Evolutionary conservation across 768 basidiomycete genomes (phyloP).

Genomic region (Serendipita sp.): DNA sequence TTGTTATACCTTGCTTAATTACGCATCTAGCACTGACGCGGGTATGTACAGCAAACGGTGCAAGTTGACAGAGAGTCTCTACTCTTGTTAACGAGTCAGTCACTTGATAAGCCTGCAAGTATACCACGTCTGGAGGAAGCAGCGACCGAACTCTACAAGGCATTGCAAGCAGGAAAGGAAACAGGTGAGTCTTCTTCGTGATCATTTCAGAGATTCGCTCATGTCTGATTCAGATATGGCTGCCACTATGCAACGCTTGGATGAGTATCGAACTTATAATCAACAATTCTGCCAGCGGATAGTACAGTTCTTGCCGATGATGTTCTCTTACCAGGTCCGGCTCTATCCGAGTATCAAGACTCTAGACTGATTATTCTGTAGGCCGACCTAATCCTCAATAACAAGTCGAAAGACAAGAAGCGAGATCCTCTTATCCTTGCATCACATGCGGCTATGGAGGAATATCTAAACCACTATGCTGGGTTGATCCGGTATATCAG

Average conservation of each 20-base stretch:
- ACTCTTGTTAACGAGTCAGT: constrained; percentile 70
- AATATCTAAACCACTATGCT: constrained; percentile 72
- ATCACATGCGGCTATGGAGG: constrained; percentile 57
- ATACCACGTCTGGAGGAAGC: constrained; percentile 70
- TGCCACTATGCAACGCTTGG: constrained; percentile 82
- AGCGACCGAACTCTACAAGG: constrained; percentile 84
- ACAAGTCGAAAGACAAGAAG: constrained; percentile 29
- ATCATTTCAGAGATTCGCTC: neutral
- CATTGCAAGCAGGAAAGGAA: constrained; percentile 76
- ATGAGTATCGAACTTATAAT: constrained; percentile 83
- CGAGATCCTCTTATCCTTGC: constrained; percentile 28
- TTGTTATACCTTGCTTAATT: constrained; percentile 16
- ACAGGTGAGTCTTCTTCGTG: constrained; percentile 37
- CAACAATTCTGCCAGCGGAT: constrained; percentile 86
- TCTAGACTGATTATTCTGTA: constrained; percentile 18
- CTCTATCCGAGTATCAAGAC: neutral
- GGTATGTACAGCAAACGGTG: constrained; percentile 59
- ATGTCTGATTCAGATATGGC: constrained; percentile 59
- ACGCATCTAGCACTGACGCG: neutral
- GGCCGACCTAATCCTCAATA: constrained; percentile 54
- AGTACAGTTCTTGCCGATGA: constrained; percentile 76
- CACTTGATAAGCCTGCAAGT: constrained; percentile 62
- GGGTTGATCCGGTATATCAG: constrained; percentile 85
- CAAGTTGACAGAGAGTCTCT: constrained; percentile 75
- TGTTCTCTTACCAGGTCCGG: constrained; percentile 80